Conservation (phyloP, 2,329 filamentous ascomycete species). For the Aspergillus tanneri region DNA sequence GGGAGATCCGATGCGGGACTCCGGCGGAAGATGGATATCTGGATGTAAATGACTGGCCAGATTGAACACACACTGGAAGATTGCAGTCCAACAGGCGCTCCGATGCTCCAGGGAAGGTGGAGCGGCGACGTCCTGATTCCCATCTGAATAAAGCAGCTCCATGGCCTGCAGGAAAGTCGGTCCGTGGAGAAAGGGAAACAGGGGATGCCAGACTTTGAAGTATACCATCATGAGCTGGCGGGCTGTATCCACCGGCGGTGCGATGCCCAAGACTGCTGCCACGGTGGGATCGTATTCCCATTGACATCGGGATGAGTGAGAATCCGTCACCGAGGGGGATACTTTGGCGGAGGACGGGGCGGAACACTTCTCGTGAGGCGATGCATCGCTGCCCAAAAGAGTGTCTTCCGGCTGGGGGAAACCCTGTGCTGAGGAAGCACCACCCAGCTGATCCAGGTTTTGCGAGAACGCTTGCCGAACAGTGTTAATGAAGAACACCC, state of each 20-base stretch:
- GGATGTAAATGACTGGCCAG: constrained; percentile 42
- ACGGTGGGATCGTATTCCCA: constrained; percentile 33
- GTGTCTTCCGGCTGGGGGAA: constrained; percentile 34
- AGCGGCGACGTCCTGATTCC: background rate
- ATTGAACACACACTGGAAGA: constrained; percentile 54
- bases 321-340: constrained; percentile 6
- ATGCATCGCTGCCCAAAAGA: constrained; percentile 28
- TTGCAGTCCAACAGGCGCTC: constrained; percentile 35
- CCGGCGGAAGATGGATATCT: constrained; percentile 33
- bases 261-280: constrained; percentile 25
- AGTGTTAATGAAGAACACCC: constrained; percentile 56
- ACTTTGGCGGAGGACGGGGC: constrained; percentile 10
- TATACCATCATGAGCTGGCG: constrained; percentile 50
- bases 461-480: constrained; percentile 53
- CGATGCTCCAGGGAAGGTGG: constrained; percentile 18
- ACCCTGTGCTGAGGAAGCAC: constrained; percentile 17
- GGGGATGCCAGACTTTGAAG: constrained; percentile 54
- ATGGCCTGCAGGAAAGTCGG: constrained; percentile 50
- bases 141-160: constrained; percentile 42
- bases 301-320: constrained; percentile 14
- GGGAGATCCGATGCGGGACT: constrained; percentile 40
- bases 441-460: constrained; percentile 25
- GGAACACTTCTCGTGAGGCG: constrained; percentile 20
- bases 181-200: constrained; percentile 55
- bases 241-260: constrained; percentile 33